A percentile compares a stretch with the other conserved stretches of the same genome.
These are phyloP conservation scores for Komagataella kurtzmanii DNA, from an alignment of 805 yeast genomes.

Conservation along the genomic window DNA sequence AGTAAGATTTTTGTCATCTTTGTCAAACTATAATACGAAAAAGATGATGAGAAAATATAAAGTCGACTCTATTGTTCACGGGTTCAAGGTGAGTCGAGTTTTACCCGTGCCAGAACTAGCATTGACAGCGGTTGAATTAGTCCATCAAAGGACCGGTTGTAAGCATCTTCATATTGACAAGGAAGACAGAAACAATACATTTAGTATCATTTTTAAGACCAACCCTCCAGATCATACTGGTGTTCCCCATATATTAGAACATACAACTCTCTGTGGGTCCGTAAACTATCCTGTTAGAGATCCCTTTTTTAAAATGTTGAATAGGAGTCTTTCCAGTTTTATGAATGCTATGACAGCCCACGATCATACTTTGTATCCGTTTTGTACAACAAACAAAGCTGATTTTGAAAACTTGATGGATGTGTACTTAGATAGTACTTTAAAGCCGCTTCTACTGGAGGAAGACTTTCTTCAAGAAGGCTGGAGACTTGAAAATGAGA, in stretches of 20 bases:
- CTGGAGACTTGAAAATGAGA: conserved; percentile 82
- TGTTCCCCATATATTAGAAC: conserved; percentile 92
- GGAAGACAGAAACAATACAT: conserved; percentile 76
- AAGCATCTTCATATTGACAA: conserved; percentile 78
- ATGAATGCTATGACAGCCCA: conserved; percentile 99
- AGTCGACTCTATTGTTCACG: conserved; percentile 47
- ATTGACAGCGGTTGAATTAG: conserved; percentile 60
- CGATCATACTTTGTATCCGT: conserved; percentile 92
- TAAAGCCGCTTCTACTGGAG: conserved; percentile 63
- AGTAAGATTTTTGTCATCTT: neutral
- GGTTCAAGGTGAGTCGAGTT: conserved; percentile 53
- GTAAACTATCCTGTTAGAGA: conserved; percentile 85
- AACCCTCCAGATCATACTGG: conserved; percentile 94
- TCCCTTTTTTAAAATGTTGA: conserved; percentile 95
- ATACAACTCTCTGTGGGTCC: conserved; percentile 93
- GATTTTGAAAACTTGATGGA: conserved; percentile 78
- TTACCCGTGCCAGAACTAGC: conserved; percentile 72
- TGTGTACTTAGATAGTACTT: conserved; percentile 79
- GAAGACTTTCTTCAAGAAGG: conserved; percentile 93
- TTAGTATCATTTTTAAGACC: conserved; percentile 81
- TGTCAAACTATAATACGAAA: neutral
- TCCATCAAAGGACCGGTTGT: conserved; percentile 60
- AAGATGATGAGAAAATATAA: conserved; percentile 34
- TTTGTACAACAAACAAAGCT: conserved; percentile 78
- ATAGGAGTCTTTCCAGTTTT: conserved; percentile 85